Evolutionary conservation across 23 red algal genomes (phyloP).

Genomic region (Gracilariopsis chorda): DNA sequence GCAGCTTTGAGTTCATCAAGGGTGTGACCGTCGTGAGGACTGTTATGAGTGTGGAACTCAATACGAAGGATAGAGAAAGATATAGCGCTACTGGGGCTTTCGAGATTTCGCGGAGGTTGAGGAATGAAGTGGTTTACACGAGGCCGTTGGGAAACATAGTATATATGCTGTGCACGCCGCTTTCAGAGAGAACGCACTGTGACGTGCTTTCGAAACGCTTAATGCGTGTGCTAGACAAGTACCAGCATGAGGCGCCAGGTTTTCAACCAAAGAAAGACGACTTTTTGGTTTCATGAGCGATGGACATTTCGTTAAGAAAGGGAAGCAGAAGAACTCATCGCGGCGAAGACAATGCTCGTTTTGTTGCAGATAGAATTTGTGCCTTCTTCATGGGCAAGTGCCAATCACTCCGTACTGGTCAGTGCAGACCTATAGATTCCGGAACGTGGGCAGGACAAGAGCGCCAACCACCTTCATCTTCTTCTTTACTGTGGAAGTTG

Average conservation of each 20-base stretch:
- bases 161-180: slow-evolving; percentile 77
- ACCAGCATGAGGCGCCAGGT: background rate
- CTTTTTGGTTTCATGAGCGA: background rate
- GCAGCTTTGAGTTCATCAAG: slow-evolving; percentile 36
- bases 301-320: no score
- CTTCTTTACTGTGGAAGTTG: no score
- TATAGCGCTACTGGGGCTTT: slow-evolving; percentile 67
- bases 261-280: background rate
- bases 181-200: slow-evolving; percentile 19
- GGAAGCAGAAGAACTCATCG: no score
- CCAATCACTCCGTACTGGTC: no score
- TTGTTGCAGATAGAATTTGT: no score
- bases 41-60: slow-evolving; percentile 82
- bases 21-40: slow-evolving; percentile 66
- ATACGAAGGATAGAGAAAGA: slow-evolving; percentile 4
- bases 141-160: slow-evolving; percentile 83
- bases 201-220: background rate
- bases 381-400: no score
- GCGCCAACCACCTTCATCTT: no score
- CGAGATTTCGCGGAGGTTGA: slow-evolving; percentile 18
- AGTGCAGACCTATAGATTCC: no score
- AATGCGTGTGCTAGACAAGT: background rate
- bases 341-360: no score
- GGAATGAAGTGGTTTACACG: slow-evolving; percentile 45
- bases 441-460: no score